A percentile compares a stretch with the other conserved stretches of the same genome.
Conservation (phyloP, 2,329 filamentous ascomycete genomes). For the Trichoderma hamatum region DNA sequence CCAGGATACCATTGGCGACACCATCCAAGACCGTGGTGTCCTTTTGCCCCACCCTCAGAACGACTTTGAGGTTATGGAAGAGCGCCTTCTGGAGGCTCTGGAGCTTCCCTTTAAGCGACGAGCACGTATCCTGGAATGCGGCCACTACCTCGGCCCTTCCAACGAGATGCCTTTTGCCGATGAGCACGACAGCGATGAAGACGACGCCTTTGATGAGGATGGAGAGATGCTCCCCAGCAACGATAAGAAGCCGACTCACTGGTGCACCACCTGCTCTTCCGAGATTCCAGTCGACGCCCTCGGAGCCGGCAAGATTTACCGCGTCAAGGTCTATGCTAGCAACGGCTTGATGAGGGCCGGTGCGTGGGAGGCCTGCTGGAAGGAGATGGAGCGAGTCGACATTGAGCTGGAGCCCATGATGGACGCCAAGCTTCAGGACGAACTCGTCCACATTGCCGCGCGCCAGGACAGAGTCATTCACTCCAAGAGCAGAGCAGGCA, state of each 20-base stretch:
- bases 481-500: constrained; percentile 6
- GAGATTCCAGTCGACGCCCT: constrained; percentile 60
- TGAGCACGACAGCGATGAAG: constrained; percentile 53
- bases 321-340: constrained; percentile 87
- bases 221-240: constrained; percentile 33
- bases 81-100: constrained; percentile 73
- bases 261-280: constrained; percentile 59
- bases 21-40: constrained; percentile 72
- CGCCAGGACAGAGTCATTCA: constrained; percentile 48
- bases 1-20: constrained; percentile 71
- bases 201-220: constrained; percentile 44
- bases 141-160: constrained; percentile 70
- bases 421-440: constrained; percentile 58
- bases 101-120: constrained; percentile 66
- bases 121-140: constrained; percentile 74
- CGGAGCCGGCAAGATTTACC: constrained; percentile 63
- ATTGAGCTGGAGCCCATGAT: constrained; percentile 83
- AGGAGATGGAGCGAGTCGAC: constrained; percentile 98
- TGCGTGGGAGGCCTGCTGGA: constrained; percentile 93
- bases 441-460: constrained; percentile 59
- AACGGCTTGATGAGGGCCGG: constrained; percentile 92
- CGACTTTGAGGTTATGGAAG: constrained; percentile 79
- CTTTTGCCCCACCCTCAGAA: constrained; percentile 77
- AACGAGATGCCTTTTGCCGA: constrained; percentile 51
- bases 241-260: constrained; percentile 48